Conservation (phyloP, 495 filamentous ascomycete genomes). For the Xylaria grammica region DNA sequence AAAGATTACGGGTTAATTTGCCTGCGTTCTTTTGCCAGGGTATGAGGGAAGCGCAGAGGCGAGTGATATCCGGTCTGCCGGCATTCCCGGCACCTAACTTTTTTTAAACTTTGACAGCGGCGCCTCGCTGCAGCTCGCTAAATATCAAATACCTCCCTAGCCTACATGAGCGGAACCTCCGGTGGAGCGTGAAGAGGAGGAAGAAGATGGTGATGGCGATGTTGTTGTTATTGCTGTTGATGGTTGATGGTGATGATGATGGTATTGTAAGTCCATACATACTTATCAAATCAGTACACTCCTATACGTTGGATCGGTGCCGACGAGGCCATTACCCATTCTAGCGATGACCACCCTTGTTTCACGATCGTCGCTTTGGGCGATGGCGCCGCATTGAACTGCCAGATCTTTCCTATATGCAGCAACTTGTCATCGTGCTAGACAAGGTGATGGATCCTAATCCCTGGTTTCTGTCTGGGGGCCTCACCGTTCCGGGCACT, state of each 20-base stretch:
- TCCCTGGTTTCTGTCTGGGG: constrained; percentile 1
- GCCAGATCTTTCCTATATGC: constrained; percentile 12
- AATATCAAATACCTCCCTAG: constrained; percentile 6
- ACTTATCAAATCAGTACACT: neutral
- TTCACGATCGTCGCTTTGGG: constrained; percentile 16
- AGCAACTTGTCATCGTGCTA: neutral
- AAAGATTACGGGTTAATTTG: constrained; percentile 5
- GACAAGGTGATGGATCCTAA: constrained; percentile 7
- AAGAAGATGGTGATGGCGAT: too few relatives aligned
- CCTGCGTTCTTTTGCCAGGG: neutral
- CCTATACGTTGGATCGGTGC: neutral
- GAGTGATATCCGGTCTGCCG: constrained; percentile 8
- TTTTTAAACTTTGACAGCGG: neutral
- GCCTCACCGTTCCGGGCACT: neutral
- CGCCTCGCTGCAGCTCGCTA: neutral
- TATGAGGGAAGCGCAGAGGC: neutral
- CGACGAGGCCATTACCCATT: neutral
- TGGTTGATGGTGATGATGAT: too few relatives aligned
- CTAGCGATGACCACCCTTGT: neutral
- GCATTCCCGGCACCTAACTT: neutral
- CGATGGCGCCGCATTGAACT: neutral
- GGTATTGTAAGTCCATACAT: too few relatives aligned
- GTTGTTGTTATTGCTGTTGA: too few relatives aligned
- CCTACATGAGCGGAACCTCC: neutral
- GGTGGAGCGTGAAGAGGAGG: too few relatives aligned